phyloP scores from a whole-genome alignment of 2,329 filamentous ascomycete species.

The Fusarium equiseti region DNA sequence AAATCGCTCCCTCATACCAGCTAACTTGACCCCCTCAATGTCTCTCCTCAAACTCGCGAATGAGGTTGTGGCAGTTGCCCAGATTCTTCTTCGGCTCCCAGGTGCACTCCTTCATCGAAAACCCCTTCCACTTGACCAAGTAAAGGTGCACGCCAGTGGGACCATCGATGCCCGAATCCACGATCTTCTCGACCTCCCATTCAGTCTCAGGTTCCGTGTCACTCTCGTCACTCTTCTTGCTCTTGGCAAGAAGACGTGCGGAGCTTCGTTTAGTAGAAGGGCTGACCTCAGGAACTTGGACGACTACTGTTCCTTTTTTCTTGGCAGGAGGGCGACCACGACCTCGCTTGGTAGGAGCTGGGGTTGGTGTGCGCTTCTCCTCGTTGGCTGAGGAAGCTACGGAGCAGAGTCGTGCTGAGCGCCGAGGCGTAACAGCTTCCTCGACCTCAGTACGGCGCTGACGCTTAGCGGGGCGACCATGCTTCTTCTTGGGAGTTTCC shows the following conservation, averaged over 20 bases:
- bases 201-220: slow-evolving; percentile 45
- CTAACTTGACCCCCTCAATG: background rate
- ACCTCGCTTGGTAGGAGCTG: slow-evolving; percentile 1
- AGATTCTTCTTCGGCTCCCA: slow-evolving; percentile 66
- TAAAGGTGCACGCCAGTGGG: slow-evolving; percentile 58
- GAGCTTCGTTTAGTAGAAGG: slow-evolving; percentile 2
- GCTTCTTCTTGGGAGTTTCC: background rate
- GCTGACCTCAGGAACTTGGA: background rate
- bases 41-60: slow-evolving; percentile 54
- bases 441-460: slow-evolving; percentile 1
- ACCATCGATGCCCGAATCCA: slow-evolving; percentile 56
- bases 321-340: slow-evolving; percentile 28
- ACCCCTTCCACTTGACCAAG: slow-evolving; percentile 67
- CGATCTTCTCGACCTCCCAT: slow-evolving; percentile 63
- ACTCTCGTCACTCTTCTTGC: slow-evolving; percentile 26
- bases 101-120: slow-evolving; percentile 57
- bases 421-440: slow-evolving; percentile 3
- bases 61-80: slow-evolving; percentile 52
- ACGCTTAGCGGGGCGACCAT: slow-evolving; percentile 19
- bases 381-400: background rate
- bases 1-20: background rate
- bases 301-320: slow-evolving; percentile 12
- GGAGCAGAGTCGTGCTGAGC: slow-evolving; percentile 28
- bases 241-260: slow-evolving; percentile 10
- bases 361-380: background rate